These are phyloP conservation scores for Erysimum cheiri DNA, from an alignment of 441 rosid species.

Conservation along the genomic window DNA sequence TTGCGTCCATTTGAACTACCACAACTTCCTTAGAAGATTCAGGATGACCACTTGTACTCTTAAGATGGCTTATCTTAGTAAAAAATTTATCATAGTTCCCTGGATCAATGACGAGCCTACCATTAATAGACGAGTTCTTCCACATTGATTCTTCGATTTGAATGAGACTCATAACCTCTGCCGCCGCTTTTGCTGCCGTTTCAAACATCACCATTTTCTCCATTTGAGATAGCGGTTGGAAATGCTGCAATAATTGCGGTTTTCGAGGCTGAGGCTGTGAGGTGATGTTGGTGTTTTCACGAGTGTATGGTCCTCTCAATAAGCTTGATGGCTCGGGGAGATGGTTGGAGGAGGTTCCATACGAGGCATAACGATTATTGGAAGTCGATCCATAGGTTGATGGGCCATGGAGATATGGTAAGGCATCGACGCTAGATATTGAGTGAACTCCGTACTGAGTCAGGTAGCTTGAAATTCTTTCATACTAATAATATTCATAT, in stretches of 20 bases:
- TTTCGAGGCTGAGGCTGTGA: background rate
- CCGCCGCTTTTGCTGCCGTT: constrained; percentile 54
- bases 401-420: constrained; percentile 1
- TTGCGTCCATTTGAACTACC: constrained; percentile 49
- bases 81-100: constrained; percentile 54
- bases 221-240: constrained; percentile 40
- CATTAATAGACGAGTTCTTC: constrained; percentile 50
- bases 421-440: background rate
- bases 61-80: constrained; percentile 40
- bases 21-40: constrained; percentile 69
- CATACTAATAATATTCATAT: constrained; percentile 14
- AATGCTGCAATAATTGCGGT: background rate
- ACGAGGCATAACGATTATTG: constrained; percentile 9
- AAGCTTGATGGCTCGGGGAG: background rate
- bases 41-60: constrained; percentile 45
- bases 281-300: constrained; percentile 13
- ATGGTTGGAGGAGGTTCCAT: background rate
- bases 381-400: constrained; percentile 16
- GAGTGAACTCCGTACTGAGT: background rate
- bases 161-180: constrained; percentile 51
- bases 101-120: constrained; percentile 48
- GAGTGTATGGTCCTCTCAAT: constrained; percentile 11
- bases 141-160: constrained; percentile 66
- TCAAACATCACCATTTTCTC: constrained; percentile 52
- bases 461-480: background rate